A percentile compares a stretch with the other conserved stretches of the same genome.
Conservation (phyloP, 2,329 filamentous ascomycete genomes). For the Colletotrichum sp. region DNA sequence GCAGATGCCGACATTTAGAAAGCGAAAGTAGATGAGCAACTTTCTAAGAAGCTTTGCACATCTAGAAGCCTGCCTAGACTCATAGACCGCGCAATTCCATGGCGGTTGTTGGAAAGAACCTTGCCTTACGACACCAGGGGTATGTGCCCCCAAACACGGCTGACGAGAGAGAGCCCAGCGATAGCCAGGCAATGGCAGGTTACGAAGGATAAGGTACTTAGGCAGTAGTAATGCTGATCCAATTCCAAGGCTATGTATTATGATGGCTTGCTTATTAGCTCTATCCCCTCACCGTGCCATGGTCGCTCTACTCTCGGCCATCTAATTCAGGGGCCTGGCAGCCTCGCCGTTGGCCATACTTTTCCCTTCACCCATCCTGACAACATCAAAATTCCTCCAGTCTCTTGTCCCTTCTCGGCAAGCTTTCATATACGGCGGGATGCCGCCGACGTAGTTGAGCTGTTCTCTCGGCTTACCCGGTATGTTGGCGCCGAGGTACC, state of each 20-base stretch:
- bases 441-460: conserved; percentile 23
- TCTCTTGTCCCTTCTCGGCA: conserved; percentile 6
- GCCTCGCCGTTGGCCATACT: background rate
- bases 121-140: background rate
- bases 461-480: conserved; percentile 25
- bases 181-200: background rate
- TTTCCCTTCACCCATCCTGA: background rate
- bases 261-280: background rate
- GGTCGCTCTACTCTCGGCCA: background rate
- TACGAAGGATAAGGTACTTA: background rate
- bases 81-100: background rate
- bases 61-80: background rate
- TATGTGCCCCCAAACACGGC: background rate
- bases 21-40: accelerated
- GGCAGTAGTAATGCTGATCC: background rate
- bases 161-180: accelerated
- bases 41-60: accelerated
- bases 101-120: background rate
- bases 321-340: background rate
- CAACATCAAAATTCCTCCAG: conserved; percentile 3
- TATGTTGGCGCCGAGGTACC: conserved; percentile 28
- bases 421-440: conserved; percentile 13
- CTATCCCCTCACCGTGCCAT: background rate
- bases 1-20: background rate
- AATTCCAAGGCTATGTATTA: background rate